Evolutionary conservation across 306 rosid species (phyloP), one percentile per base, ranked within the genome.

Genomic region (Gastrolobium villosum): DNA sequence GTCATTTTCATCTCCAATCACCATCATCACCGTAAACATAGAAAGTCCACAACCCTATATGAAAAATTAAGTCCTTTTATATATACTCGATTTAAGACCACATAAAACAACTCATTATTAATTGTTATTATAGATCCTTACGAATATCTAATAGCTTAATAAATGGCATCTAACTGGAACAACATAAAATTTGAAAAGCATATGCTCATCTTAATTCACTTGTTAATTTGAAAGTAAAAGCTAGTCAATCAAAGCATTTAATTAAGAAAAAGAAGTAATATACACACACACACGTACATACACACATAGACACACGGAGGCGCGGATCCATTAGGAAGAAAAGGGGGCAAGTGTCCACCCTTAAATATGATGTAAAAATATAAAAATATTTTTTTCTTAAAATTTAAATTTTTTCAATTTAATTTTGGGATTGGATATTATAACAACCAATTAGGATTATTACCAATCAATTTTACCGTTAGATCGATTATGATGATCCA

Each of bases 51-150:
- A 5, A 50, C 56, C 26, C 26, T 20, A 20, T 20, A 50, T 4
- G 30, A 50, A 50, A 50, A n/a, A 50, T 30, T 20, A 5, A 50
- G 56, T 50, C 28, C 55, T 13, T 30, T n/a, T 50, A 4, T n/a
- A 0, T 14, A 50, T n/a, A n/a, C 9, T 50, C 56, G 3, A 1
- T 50, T 50, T 14, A 50, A 49, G 56, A 14, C 28, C 56, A 50
- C 56, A 50, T n/a, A 50, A 50, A 50, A 50, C 56, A 50, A 50
- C 30, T 50, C 56, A 13, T 48, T 48, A 48, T 48, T 48, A 20
- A 20, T 20, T 20, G 53, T 14, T 15, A 52, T 5, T 15, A 52
- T 52, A 14, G 30, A 2, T 52, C 57, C 57, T 52, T 15, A 5
- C 57, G 20, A 52, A 14, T 5, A 14, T 15, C 7, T 52, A 14